Evolutionary conservation across 2,329 filamentous ascomycete genomes (phyloP).

Genomic region (Colletotrichum endophyticum): DNA sequence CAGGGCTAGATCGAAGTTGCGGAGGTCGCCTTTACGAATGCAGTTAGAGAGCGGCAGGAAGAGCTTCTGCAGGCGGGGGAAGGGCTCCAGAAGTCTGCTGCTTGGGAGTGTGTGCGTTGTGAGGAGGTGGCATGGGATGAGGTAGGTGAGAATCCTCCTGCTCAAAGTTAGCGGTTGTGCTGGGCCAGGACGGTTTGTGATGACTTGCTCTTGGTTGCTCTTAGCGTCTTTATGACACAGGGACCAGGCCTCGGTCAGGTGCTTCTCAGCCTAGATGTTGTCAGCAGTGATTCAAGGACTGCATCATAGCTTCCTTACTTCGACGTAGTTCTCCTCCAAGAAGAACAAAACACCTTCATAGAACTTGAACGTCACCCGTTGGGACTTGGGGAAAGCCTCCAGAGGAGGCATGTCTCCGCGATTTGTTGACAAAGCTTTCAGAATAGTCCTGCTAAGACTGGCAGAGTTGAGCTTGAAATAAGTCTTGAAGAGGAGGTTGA

Average conservation of each 20-base stretch:
- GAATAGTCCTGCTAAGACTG: constrained; percentile 85
- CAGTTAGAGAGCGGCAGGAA: constrained; percentile 80
- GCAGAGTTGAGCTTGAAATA: constrained; percentile 96
- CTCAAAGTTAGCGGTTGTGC: neutral
- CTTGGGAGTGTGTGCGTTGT: constrained; percentile 87
- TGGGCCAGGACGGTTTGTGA: neutral
- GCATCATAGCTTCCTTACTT: constrained; percentile 52
- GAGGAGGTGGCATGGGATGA: constrained; percentile 91
- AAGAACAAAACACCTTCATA: constrained; percentile 95
- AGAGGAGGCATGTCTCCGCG: constrained; percentile 81
- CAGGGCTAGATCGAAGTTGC: constrained; percentile 83
- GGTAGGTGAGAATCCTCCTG: constrained; percentile 89
- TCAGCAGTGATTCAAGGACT: neutral
- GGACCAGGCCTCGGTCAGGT: constrained; percentile 81
- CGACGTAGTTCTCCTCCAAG: constrained; percentile 88
- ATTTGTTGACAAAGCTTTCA: constrained; percentile 82
- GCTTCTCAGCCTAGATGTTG: constrained; percentile 71
- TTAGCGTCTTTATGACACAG: constrained; percentile 76
- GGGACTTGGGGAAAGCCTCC: constrained; percentile 82
- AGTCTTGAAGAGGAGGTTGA: constrained; percentile 96
- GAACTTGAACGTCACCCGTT: constrained; percentile 95
- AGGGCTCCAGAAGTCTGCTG: constrained; percentile 71
- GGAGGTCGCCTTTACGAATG: constrained; percentile 83
- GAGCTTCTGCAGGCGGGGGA: constrained; percentile 76
- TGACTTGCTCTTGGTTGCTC: constrained; percentile 79